Percentiles rank a stretch among this genome's conserved stretches.
Evolutionary conservation across 441 rosid species (phyloP).

Genomic region (Eugenia klotzschiana): DNA sequence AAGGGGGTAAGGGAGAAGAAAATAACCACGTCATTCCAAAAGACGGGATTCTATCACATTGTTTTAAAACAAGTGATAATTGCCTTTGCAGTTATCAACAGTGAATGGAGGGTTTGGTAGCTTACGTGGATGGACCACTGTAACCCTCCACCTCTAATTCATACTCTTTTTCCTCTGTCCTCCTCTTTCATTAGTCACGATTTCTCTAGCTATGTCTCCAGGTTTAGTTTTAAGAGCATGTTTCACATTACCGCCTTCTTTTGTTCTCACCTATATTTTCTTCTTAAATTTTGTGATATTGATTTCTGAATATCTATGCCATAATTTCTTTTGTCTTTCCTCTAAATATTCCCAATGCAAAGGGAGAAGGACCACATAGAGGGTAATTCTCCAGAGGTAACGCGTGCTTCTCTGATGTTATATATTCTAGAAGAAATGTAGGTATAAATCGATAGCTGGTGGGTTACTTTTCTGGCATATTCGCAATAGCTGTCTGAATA

Average conservation of each 20-base stretch:
- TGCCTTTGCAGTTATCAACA: too few relatives aligned
- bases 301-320: background rate
- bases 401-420: background rate
- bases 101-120: too few relatives aligned
- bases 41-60: too few relatives aligned
- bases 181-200: too few relatives aligned
- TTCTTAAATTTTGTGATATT: background rate
- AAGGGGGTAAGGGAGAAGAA: too few relatives aligned
- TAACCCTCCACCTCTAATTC: too few relatives aligned
- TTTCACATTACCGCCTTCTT: background rate
- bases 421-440: background rate
- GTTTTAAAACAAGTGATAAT: too few relatives aligned
- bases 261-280: background rate
- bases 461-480: background rate
- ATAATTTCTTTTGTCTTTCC: background rate
- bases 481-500: background rate
- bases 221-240: background rate
- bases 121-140: too few relatives aligned
- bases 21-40: too few relatives aligned
- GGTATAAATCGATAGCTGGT: background rate
- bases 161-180: too few relatives aligned
- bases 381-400: conserved; percentile 97
- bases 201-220: too few relatives aligned
- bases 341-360: background rate
- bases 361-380: conserved; percentile 94